Evolutionary conservation across 179 eudicot species (phyloP), one percentile per base, ranked within the genome.

Genomic region (Silene coronaria): DNA sequence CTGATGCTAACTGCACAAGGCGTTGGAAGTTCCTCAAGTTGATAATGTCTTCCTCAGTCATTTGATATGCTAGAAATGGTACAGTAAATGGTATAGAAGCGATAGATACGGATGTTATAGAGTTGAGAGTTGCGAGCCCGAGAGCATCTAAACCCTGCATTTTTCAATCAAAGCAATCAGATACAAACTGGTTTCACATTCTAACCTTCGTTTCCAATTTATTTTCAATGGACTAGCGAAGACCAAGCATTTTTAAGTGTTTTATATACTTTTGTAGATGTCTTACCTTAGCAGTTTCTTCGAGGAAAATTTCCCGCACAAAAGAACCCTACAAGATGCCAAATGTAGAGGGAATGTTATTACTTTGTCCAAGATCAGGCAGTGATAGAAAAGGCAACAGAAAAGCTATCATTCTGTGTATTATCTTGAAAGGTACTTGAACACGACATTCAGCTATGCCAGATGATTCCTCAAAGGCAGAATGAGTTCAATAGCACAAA

Each of bases 91-190:
- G 94, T 75, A 92, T 70, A 65, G 53, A 81, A 76, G 86, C 81
- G 60, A 84, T 70, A 72, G 87, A 80, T 63, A 82, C 73, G 24
- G 86, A 85, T 58, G 88, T 70, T 48, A 91, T 34, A 60, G 88
- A 88, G 77, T 92, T 91, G 81, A 89, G 10, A 46, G 93, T 89
- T 64, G 97, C 90, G 45, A 91, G 36, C 51, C 91, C 94, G 81
- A 91, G 86, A 12, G 98, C 98, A 88, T 91, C 97, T 82, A 94
- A 82, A 80, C 98, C 98, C 98, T 94, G 51, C n/a, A 70, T 12
- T 60, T 38, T n/a, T 67, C 53, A 46, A 67, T 48, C 36, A 71
- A 71, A 68, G 34, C 64, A 73, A 51, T 77, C 61, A 68, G 69
- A 51, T 13, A 63, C 26, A 30, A 51, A 30, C 68, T 59, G 58